Base-by-base conservation (phyloP, 2,329 filamentous ascomycete species). In the Purpureocillium lavendulum region DNA sequence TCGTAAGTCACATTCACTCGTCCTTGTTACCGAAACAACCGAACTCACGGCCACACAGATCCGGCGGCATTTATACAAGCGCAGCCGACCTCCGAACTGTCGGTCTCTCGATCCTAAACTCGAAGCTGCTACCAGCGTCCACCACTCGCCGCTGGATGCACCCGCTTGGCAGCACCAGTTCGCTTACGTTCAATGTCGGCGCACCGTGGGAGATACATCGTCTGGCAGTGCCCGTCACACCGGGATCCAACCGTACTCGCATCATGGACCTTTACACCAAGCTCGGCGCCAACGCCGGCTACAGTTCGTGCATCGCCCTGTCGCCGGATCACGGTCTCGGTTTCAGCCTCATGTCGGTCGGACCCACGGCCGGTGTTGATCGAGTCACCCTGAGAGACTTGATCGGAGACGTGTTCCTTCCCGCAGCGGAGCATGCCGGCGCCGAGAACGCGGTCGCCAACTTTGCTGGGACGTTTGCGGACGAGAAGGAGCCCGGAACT, bases 251-350 rank as follows among this genome's bases (percentile, higher is more conserved):
- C 30, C 46, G 45, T 37, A 58, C 54, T 30, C 53, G 53, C 1
- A 40, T 54, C 2, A 49, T 54, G 2, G 56, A 58, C 37, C 47
- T 58, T 0, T 58, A 51, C 33, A 45, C 46, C 26, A 53, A 54
- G 39, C 32, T 43, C n/a, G 51, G 51, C 24, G 50, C 44, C 4
- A 54, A 57, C 17, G 49, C 46, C 4, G 53, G 51, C 12, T 58
- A 61, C 32, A 30, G 41, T 1, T 43, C 49, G 0, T 39, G 55
- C 2, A 29, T 58, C 0, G 52, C 50, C 13, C 36, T 49, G 3
- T 37, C 42, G 29, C 55, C 32, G 18, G 55, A 40, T 40, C 57
- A 42, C 45, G 46, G 30, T 44, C 44, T 41, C 32, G 55, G 40
- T 5, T 58, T 53, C 36, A 48, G 51, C 7, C 31, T 60, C 8